phyloP scores from a whole-genome alignment of 257 asterid species.

The Voacanga thouarsii region DNA sequence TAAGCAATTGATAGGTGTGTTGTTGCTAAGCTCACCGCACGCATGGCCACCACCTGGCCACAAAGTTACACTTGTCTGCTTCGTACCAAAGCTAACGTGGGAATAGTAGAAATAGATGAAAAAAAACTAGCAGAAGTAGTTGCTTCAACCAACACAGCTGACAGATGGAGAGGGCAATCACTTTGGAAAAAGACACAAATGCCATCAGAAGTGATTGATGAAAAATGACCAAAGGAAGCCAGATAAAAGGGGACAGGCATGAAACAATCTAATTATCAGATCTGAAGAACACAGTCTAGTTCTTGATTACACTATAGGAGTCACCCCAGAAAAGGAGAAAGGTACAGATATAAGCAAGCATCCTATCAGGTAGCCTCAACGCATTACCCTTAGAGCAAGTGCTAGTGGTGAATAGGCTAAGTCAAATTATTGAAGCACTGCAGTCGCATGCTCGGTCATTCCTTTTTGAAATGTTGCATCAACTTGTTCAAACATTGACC shows the following conservation, averaged over 20 bases:
- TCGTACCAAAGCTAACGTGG: too few species aligned
- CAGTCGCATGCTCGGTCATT: constrained; percentile 68
- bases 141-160: too few species aligned
- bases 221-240: background rate
- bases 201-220: too few species aligned
- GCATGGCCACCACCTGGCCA: too few species aligned
- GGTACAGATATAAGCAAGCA: background rate
- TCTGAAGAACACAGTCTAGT: background rate
- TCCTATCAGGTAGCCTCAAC: background rate
- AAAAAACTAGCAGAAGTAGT: too few species aligned
- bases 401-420: constrained; percentile 81
- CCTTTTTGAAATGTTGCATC: constrained; percentile 90
- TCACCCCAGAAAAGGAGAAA: background rate
- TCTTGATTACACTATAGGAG: background rate
- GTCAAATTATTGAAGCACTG: constrained; percentile 76
- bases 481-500: constrained; percentile 92
- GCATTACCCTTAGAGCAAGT: constrained; percentile 67
- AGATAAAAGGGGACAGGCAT: background rate
- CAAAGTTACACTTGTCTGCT: too few species aligned
- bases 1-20: too few species aligned
- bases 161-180: too few species aligned
- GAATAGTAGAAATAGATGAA: too few species aligned
- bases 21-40: too few species aligned
- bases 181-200: too few species aligned
- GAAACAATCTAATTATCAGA: background rate